Evolutionary conservation across 306 rosid species (phyloP), one percentile per base, ranked within the genome.

Genomic region (Acacia crassicarpa): DNA sequence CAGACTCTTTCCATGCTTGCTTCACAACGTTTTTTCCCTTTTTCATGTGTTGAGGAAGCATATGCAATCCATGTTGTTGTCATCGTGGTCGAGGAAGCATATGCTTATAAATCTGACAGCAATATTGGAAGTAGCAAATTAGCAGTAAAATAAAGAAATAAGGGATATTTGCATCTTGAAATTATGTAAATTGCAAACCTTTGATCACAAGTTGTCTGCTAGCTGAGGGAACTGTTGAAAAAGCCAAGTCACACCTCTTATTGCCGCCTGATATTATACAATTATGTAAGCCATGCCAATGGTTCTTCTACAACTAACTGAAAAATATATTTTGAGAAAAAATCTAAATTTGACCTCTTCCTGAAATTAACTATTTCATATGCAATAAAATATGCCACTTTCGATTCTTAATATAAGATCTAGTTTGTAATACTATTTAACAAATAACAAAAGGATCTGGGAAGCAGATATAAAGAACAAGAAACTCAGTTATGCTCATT

Each of bases 241-340:
- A 88, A 95, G 90, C 97, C 98, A 93, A 75, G 97, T 90, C 67
- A 92, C 90, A 33, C 92, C 85, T 87, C 88, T 88, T 79, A 93
- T 91, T 54, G 75, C 77, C 10, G 77, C 88, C 98, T 91, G 95
- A 84, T 40, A 33, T 78, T 44, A 56, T n/a, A 56, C n/a, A 46
- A 70, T 19, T 62, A 33, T 56, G 73, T 76, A 66, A 77, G 79
- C 74, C 12, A 41, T 6, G 32, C 12, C 51, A 72, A 40, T 61
- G 45, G 62, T 9, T 44, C 13, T 8, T 46, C 40, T n/a, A 30
- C 78, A 72, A 27, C 30, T 19, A 30, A 13, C 2, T 5, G 25
- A 33, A 1, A 3, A 25, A 71, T 33, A 35, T 19, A 16, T 23
- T 81, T 75, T 27, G 0, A 5, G n/a, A 22, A 49, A 49, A 56